A percentile compares a stretch with the other conserved stretches of the same genome.
phyloP scores from a whole-genome alignment of 129 eudicot genomes.

The Rutidosis leptorrhynchoides region DNA sequence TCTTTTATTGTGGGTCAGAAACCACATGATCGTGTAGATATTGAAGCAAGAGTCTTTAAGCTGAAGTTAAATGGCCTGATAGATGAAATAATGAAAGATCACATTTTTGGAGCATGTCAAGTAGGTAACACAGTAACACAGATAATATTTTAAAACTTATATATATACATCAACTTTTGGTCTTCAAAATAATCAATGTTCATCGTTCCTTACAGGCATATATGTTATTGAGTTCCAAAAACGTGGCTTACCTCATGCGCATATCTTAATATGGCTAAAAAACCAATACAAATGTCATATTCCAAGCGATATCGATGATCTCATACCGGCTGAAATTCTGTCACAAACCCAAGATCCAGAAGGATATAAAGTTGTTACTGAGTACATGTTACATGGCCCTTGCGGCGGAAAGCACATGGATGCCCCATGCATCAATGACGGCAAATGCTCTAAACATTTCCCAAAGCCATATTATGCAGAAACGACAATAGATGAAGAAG shows the following conservation, averaged over 20 bases:
- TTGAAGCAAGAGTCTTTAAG: conserved; percentile 3
- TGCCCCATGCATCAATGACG: background rate
- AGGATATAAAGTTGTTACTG: conserved; percentile 2
- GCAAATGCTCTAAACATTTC: background rate
- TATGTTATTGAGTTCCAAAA: conserved; percentile 24
- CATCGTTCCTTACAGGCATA: background rate
- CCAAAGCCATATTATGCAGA: background rate
- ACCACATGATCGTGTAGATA: conserved; percentile 17
- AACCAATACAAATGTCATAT: background rate
- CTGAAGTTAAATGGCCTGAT: background rate
- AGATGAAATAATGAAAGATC: background rate
- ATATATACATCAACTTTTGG: too few relatives aligned
- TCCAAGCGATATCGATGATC: background rate
- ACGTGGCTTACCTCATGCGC: conserved; percentile 20
- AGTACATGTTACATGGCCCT: background rate
- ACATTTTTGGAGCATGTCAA: background rate
- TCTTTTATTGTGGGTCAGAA: background rate
- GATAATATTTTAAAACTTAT: too few relatives aligned
- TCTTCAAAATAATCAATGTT: too few relatives aligned
- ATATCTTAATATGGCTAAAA: background rate
- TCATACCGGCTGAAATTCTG: background rate
- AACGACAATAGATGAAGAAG: conserved; percentile 1
- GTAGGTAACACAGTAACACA: background rate
- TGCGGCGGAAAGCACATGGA: background rate
- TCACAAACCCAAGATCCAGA: background rate